Base-by-base conservation (phyloP, 2,329 filamentous ascomycete genomes). In the Colletotrichum limetticola region DNA sequence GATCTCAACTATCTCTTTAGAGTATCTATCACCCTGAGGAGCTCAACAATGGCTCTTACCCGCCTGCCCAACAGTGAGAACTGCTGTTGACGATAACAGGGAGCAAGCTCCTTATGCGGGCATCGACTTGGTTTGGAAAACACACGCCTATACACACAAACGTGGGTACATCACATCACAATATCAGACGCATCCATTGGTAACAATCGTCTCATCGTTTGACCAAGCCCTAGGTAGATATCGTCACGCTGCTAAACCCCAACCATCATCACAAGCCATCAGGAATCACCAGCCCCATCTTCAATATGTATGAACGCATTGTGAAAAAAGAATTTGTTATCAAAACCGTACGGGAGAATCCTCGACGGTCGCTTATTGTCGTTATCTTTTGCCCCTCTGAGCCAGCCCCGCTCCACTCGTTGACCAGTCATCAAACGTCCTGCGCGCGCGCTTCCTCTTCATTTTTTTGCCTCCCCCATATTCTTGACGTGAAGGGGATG, bases 181-280 rank as follows among this genome's bases (percentile, higher is more conserved):
- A n/a, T 9, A 22, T 49, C 19, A 22, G 42, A 11, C 19, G 8
- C 42, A n/a, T 22, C 3, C 5, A n/a, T 0, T 49, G 68, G 37
- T 68, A 72, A 53, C 53, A 72, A 66, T 75, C 74, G 24, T 75
- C 64, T 72, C 71, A 37, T 72, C 74, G 72, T 75, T 75, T 49
- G 71, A 49, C 49, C 66, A 64, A 37, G 49, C 63, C 68, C 55
- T 59, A 60, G 19, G 19, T 49, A 49, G 42, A 49, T 19, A 37
- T 56, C 42, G 53, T 55, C 32, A 32, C 9, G 28, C 24, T 37
- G 19, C 67, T 30, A 26, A n/a, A 22, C 42, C 19, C 32, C 52
- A n/a, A 8, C 64, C 69, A 26, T 55, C 52, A 46, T 28, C 60
- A 55, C 52, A 60, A 66, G 62, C 66, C 46, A 35, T 49, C 35